These are phyloP conservation scores for Zygoascus sp. DNA, from an alignment of 1,139 yeast genomes.

Conservation along the genomic window DNA sequence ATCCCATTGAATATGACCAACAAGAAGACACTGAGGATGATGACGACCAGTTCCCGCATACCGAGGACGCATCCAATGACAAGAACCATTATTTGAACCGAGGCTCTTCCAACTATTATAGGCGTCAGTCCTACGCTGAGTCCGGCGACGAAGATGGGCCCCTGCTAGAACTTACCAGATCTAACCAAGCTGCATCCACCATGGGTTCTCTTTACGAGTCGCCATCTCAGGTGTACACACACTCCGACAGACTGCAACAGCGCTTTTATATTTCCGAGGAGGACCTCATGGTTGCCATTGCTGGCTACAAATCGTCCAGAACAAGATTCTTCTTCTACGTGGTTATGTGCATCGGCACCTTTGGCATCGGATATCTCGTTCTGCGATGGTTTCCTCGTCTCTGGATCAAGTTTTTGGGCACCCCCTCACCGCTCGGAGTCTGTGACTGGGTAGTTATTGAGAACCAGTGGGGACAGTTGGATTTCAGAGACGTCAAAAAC, in stretches of 20 bases:
- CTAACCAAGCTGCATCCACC: not conserved
- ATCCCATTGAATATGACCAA: conserved; percentile 39
- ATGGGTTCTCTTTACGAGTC: not conserved
- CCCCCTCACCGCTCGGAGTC: conserved; percentile 60
- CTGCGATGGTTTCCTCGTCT: conserved; percentile 83
- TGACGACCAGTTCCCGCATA: conserved; percentile 12
- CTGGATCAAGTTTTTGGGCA: conserved; percentile 65
- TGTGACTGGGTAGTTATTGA: conserved; percentile 95
- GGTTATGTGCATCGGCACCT: conserved; percentile 51
- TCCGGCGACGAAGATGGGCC: conserved; percentile 8
- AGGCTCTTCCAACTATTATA: not conserved
- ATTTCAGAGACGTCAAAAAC: conserved; percentile 52
- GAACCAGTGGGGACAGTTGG: conserved; percentile 85
- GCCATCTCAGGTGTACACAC: conserved; percentile 8
- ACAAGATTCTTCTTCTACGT: conserved; percentile 49
- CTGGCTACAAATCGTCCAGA: conserved; percentile 67
- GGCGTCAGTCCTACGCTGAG: conserved; percentile 10
- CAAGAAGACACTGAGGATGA: conserved; percentile 25
- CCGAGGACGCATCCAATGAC: conserved; percentile 13
- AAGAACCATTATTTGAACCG: conserved; percentile 7
- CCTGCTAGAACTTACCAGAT: conserved; percentile 4
- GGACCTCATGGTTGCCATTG: conserved; percentile 88
- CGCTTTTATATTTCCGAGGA: conserved; percentile 92
- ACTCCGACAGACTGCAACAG: conserved; percentile 41
- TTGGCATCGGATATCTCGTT: conserved; percentile 68